Base-by-base conservation (phyloP, 2,329 filamentous ascomycete species). In the Fusarium virguliforme region DNA sequence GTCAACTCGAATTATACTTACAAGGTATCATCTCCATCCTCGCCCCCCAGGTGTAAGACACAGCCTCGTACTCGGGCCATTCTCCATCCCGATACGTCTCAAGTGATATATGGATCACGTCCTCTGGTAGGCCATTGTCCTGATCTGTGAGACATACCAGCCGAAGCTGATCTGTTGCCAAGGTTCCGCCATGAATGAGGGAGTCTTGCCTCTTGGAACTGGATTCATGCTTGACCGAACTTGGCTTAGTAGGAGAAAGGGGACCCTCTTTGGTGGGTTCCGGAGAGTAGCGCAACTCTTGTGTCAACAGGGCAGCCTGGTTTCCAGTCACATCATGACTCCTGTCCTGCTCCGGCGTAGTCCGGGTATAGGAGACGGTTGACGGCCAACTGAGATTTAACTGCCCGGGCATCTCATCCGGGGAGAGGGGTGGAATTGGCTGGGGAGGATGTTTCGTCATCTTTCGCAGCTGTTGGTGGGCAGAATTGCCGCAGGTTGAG, bases 321-420 rank as follows among this genome's bases (percentile, higher is more conserved):
- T 18, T 18, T 18, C 18, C 18, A 18, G 18, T 18, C 18, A 18
- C 18, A 18, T 18, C 18, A 18, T 6, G 48, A 34, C 2, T 6
- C 7, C 10, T 12, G 10, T 4, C 18, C 48, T 32, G n/a, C 4
- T 24, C 7, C 12, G n/a, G 12, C 6, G n/a, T 13, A 7, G 18
- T 53, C 10, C 30, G 30, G 9, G 30, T 34, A 34, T 53, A 53
- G 6, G 48, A 18, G n/a, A 53, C 5, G 12, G 30, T 32, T 9
- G 48, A 53, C 4, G 48, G 48, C 48, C 48, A 53, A 34, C 48
- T 53, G 3, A 53, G 48, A 34, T 53, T 53, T 28, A 53, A n/a
- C 30, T 53, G 12, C 1, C 48, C 48, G n/a, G 30, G 30, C 8
- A n/a, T 26, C 18, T 53, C 48, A 13, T 53, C 48, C 3, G 30